Conservation (phyloP, 257 asterid genomes). For the Mitragyna speciosa region DNA sequence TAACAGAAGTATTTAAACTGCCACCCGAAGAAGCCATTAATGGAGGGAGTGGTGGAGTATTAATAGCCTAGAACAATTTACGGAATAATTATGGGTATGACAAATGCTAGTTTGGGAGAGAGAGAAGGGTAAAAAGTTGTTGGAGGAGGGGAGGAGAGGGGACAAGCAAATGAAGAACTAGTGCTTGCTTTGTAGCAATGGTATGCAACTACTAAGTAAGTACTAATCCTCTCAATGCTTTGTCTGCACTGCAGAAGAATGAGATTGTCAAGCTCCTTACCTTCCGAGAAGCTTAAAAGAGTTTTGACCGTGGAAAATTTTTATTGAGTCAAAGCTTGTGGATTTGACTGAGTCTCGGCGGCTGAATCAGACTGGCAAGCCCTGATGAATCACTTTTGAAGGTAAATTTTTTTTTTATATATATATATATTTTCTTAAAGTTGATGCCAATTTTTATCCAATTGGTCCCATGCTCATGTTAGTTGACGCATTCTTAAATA, state of each 20-base stretch:
- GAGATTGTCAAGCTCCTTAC: constrained; percentile 4
- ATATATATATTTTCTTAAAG: no score
- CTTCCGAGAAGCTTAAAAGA: constrained; percentile 32
- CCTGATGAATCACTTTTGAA: no score
- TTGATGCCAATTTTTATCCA: no score
- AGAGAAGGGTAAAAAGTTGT: neutral
- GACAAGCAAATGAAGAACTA: neutral
- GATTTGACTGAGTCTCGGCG: constrained; percentile 72
- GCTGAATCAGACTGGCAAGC: constrained; percentile 41
- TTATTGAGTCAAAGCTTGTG: constrained; percentile 44
- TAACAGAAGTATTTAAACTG: constrained; percentile 23
- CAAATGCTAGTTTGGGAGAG: neutral
- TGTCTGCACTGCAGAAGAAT: no score
- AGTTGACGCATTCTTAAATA: no score
- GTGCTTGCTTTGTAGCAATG: neutral
- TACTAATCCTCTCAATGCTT: neutral
- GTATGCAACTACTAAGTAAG: neutral
- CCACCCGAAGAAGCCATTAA: constrained; percentile 40
- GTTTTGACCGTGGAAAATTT: constrained; percentile 38
- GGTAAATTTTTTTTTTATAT: no score
- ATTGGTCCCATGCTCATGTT: no score
- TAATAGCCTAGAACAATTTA: neutral
- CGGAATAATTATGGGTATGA: neutral
- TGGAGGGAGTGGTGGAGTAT: neutral
- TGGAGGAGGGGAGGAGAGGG: neutral